Evolutionary conservation across 192 early-diverging fungal species (phyloP).

Genomic region (Coemansia sp.): DNA sequence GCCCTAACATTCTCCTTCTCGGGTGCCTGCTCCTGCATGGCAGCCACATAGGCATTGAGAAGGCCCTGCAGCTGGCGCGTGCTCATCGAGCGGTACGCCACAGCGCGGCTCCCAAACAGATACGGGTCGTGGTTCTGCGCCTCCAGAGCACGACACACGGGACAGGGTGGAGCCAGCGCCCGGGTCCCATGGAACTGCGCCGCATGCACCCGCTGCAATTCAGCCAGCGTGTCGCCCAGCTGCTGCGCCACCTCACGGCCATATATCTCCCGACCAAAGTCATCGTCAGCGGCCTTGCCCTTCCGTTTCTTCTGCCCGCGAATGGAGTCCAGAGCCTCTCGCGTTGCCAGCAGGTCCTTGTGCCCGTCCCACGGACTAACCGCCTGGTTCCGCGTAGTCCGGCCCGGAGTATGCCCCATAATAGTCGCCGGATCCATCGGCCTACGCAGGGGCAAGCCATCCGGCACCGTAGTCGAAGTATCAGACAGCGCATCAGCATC

Average conservation of each 20-base stretch:
- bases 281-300: neutral
- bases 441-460: slow-evolving; percentile 15
- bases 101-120: slow-evolving; percentile 35
- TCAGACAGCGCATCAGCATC: slow-evolving; percentile 33
- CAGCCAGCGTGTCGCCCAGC: slow-evolving; percentile 38
- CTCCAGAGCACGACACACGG: slow-evolving; percentile 32
- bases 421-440: slow-evolving; percentile 28
- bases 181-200: slow-evolving; percentile 17
- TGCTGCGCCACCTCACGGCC: slow-evolving; percentile 26
- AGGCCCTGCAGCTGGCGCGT: slow-evolving; percentile 42
- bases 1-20: slow-evolving; percentile 17
- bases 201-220: slow-evolving; percentile 46
- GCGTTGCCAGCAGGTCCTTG: slow-evolving; percentile 25
- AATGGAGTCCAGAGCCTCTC: slow-evolving; percentile 29
- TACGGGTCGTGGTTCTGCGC: slow-evolving; percentile 52
- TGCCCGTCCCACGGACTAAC: neutral
- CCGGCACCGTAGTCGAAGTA: slow-evolving; percentile 40
- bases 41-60: slow-evolving; percentile 46
- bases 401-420: neutral
- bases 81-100: slow-evolving; percentile 37
- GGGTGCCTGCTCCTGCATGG: slow-evolving; percentile 39
- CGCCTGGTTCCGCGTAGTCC: neutral
- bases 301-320: slow-evolving; percentile 5
- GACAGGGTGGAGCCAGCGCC: neutral
- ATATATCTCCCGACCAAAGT: slow-evolving; percentile 8